These are phyloP conservation scores for Teunomyces cretensis DNA, from an alignment of 805 yeast species.

Conservation along the genomic window DNA sequence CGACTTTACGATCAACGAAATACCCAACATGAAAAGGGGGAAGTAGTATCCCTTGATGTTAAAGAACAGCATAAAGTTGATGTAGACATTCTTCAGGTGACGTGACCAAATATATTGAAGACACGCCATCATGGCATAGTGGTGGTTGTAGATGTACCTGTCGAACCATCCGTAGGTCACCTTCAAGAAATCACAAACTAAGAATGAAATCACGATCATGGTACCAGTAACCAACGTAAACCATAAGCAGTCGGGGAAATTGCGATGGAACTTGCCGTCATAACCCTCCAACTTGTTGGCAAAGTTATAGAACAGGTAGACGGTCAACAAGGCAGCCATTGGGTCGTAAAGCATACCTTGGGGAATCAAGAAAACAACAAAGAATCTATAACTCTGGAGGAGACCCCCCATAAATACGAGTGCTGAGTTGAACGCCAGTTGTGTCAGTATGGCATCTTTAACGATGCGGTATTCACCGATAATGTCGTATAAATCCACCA, in stretches of 20 bases:
- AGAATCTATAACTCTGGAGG: slow-evolving; percentile 45
- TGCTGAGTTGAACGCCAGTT: background rate
- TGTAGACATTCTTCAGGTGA: slow-evolving; percentile 50
- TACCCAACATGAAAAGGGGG: slow-evolving; percentile 40
- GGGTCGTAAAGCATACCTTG: slow-evolving; percentile 27
- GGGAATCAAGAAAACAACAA: slow-evolving; percentile 52
- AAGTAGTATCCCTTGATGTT: slow-evolving; percentile 57
- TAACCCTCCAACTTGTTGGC: slow-evolving; percentile 53
- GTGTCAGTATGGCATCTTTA: background rate
- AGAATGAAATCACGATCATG: slow-evolving; percentile 33
- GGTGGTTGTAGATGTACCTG: slow-evolving; percentile 20
- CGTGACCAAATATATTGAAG: slow-evolving; percentile 65
- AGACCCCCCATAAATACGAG: background rate
- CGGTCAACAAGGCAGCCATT: slow-evolving; percentile 40
- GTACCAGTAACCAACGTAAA: slow-evolving; percentile 52
- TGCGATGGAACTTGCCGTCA: slow-evolving; percentile 45
- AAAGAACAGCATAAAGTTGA: slow-evolving; percentile 52
- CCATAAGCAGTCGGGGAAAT: slow-evolving; percentile 56
- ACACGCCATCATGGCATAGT: slow-evolving; percentile 49
- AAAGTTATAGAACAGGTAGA: slow-evolving; percentile 57
- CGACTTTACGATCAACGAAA: slow-evolving; percentile 43
- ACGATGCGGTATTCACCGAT: background rate
- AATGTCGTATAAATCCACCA: background rate
- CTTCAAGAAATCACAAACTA: slow-evolving; percentile 14
- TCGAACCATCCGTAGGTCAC: slow-evolving; percentile 24